These are phyloP conservation scores for Poa pratensis DNA, from an alignment of 176 grass and related monocot genomes.

Conservation along the genomic window DNA sequence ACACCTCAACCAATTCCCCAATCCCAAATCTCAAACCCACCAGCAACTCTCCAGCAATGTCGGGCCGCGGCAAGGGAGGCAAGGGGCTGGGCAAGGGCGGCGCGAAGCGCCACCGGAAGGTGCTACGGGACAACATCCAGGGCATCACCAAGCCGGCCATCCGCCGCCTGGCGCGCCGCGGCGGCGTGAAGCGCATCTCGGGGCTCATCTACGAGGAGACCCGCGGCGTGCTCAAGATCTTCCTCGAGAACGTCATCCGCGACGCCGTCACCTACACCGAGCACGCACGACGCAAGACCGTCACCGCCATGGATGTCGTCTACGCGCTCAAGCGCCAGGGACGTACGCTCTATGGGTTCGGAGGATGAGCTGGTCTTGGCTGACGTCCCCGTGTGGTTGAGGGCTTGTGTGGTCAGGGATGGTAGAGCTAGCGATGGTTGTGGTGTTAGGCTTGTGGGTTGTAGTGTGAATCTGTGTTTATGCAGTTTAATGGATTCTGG, in stretches of 20 bases:
- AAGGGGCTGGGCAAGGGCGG: conserved; percentile 73
- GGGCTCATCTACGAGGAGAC: conserved; percentile 76
- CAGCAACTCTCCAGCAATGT: conserved; percentile 10
- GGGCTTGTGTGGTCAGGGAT: no score
- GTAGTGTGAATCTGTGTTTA: neutral
- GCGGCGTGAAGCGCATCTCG: conserved; percentile 73
- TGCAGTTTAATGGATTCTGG: neutral
- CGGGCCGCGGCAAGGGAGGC: conserved; percentile 66
- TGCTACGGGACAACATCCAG: conserved; percentile 74
- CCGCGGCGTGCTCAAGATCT: conserved; percentile 82
- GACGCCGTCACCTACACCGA: conserved; percentile 80
- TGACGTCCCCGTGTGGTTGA: no score
- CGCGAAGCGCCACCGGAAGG: conserved; percentile 74
- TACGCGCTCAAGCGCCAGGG: conserved; percentile 81
- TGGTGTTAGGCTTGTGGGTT: neutral
- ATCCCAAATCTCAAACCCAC: neutral
- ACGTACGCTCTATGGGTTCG: conserved; percentile 73
- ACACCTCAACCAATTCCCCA: neutral
- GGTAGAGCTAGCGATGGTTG: neutral
- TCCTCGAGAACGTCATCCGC: conserved; percentile 80
- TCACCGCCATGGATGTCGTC: conserved; percentile 83
- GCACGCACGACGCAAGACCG: conserved; percentile 79
- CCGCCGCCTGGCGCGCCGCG: conserved; percentile 51
- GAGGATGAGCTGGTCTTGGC: neutral
- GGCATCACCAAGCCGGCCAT: conserved; percentile 79